A percentile compares a stretch with the other conserved stretches of the same genome.
Conservation (phyloP, 129 eudicot genomes). For the Helianthus tuberosus region DNA sequence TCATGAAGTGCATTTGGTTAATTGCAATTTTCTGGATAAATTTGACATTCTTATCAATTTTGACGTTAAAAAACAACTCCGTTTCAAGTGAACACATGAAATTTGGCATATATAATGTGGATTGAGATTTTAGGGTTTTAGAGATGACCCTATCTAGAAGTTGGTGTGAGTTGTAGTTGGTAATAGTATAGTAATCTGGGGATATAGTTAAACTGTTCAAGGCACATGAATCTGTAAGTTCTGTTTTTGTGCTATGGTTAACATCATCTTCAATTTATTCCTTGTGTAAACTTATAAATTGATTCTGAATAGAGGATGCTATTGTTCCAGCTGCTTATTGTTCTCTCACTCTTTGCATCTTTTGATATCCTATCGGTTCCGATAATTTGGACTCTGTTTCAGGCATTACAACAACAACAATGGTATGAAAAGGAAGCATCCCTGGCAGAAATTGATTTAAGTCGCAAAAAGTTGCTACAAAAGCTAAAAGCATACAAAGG, state of each 20-base stretch:
- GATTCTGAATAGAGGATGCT: neutral
- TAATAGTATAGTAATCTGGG: no score
- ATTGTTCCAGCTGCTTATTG: neutral
- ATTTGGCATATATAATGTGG: neutral
- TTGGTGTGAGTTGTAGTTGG: no score
- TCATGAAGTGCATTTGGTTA: neutral
- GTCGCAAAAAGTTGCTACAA: constrained; percentile 74
- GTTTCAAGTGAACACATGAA: neutral
- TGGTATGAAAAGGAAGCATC: constrained; percentile 83
- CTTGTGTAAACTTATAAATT: neutral
- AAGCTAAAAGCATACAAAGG: constrained; percentile 80
- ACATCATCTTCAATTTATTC: no score
- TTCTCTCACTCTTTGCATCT: constrained; percentile 1
- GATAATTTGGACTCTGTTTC: neutral
- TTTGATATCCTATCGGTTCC: neutral
- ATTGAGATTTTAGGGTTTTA: neutral
- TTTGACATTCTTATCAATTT: neutral
- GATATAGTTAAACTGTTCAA: no score
- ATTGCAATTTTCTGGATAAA: neutral
- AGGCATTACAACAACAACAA: constrained; percentile 92
- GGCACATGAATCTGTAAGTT: no score
- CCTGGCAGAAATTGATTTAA: constrained; percentile 68
- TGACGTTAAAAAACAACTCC: neutral
- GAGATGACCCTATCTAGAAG: no score
- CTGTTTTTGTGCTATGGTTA: no score